A percentile compares a stretch with the other conserved stretches of the same genome.
Conservation (phyloP, 176 grass and related monocot genomes). For the Zoysia pacifica region DNA sequence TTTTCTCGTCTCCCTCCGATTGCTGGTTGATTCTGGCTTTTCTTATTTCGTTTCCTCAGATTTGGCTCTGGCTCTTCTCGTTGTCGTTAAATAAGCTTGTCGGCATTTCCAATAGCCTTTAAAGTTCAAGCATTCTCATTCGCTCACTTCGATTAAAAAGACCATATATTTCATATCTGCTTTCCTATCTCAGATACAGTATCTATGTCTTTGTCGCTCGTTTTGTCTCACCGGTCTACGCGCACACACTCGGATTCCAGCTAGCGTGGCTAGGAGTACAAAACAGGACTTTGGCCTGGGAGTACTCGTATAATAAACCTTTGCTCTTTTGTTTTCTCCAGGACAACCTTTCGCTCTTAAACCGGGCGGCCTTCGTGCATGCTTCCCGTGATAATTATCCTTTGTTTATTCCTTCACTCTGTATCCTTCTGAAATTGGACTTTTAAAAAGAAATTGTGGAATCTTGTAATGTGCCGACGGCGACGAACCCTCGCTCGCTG, state of each 20-base stretch:
- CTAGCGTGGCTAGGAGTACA: neutral
- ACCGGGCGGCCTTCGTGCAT: neutral
- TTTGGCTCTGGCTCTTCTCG: neutral
- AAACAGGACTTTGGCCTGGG: neutral
- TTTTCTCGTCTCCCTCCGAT: neutral
- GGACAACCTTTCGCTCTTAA: neutral
- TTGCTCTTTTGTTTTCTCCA: neutral
- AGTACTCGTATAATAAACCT: neutral
- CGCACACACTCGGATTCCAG: conserved; percentile 9
- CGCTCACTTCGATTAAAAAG: conserved; percentile 17
- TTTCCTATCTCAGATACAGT: conserved; percentile 17
- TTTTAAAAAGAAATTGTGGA: neutral
- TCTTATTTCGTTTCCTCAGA: too few relatives aligned
- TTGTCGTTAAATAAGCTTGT: conserved; percentile 10
- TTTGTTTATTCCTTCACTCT: neutral
- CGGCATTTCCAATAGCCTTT: neutral
- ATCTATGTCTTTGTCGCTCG: conserved; percentile 16
- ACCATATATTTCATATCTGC: neutral
- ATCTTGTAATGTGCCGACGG: conserved; percentile 24
- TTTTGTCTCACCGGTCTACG: neutral
- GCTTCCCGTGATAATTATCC: neutral
- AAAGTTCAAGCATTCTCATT: conserved; percentile 10
- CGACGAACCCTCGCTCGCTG: neutral
- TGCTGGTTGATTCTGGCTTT: neutral
- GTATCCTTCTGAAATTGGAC: neutral